A percentile compares a stretch with the other conserved stretches of the same genome.
Evolutionary conservation across 2,329 filamentous ascomycete genomes (phyloP).

Genomic region (Aspergillus carbonarius): DNA sequence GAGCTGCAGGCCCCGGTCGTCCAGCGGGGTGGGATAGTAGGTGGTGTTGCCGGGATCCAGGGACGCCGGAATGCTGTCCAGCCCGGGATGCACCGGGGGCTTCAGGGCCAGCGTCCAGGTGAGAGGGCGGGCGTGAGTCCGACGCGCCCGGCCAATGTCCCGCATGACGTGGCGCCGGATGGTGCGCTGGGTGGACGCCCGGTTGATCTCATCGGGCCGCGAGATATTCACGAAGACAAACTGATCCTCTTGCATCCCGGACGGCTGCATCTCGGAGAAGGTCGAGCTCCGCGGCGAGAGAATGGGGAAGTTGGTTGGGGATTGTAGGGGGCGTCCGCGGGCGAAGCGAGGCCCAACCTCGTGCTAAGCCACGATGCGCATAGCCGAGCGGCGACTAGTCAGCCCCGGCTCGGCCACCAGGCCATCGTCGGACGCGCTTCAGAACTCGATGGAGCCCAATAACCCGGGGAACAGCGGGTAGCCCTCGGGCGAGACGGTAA

Average conservation of each 20-base stretch:
- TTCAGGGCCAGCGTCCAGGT: background rate
- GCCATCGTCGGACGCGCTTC: background rate
- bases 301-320: too few relatives aligned
- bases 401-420: too few relatives aligned
- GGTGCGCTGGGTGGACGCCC: constrained; percentile 1
- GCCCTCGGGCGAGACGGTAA: background rate
- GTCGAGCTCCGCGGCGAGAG: too few relatives aligned
- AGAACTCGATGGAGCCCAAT: constrained; percentile 1
- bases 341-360: too few relatives aligned
- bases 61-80: background rate
- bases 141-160: constrained; percentile 1
- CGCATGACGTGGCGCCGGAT: constrained; percentile 5
- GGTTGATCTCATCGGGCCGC: background rate
- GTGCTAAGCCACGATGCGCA: too few relatives aligned
- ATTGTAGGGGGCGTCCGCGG: too few relatives aligned
- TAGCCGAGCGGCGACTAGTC: too few relatives aligned
- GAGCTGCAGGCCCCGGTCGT: background rate
- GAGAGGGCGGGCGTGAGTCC: background rate
- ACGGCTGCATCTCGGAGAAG: background rate
- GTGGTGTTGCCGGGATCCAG: constrained; percentile 1
- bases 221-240: constrained; percentile 3
- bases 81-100: background rate
- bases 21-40: background rate
- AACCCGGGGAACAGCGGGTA: background rate
- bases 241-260: background rate